phyloP scores from a whole-genome alignment of 495 filamentous ascomycete species.

The Annulohypoxylon moriforme region DNA sequence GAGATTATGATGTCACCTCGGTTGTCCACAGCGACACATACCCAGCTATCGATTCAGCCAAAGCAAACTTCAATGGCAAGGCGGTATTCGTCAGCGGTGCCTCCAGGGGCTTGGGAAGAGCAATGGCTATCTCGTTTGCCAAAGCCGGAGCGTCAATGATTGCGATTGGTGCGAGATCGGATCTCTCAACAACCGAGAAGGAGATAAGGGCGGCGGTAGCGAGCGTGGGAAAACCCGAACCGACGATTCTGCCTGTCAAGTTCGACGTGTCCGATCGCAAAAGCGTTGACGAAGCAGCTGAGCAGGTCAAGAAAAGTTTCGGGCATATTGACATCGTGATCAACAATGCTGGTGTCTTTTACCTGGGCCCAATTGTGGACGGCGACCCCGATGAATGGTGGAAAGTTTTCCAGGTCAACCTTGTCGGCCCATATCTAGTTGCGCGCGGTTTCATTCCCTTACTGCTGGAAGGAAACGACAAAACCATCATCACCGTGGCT shows the following conservation, averaged over 20 bases:
- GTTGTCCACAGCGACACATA: constrained; percentile 57
- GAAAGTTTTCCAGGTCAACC: constrained; percentile 58
- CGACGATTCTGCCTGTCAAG: constrained; percentile 53
- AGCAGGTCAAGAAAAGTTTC: constrained; percentile 45
- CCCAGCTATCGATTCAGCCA: constrained; percentile 56
- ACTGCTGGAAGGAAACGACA: constrained; percentile 52
- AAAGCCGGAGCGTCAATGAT: constrained; percentile 60
- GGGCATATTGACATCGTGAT: constrained; percentile 64
- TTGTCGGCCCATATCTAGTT: constrained; percentile 59
- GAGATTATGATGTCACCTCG: constrained; percentile 45
- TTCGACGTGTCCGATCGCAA: constrained; percentile 57
- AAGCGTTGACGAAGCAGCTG: constrained; percentile 51
- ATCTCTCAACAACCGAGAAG: constrained; percentile 43
- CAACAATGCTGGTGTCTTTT: constrained; percentile 64
- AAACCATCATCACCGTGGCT: constrained; percentile 61
- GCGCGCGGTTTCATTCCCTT: constrained; percentile 58
- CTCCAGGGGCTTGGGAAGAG: constrained; percentile 61
- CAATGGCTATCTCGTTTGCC: constrained; percentile 58
- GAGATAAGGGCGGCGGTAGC: constrained; percentile 54
- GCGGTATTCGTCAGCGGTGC: constrained; percentile 63
- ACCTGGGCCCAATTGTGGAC: constrained; percentile 50
- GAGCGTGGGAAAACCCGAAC: constrained; percentile 48
- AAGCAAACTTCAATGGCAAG: constrained; percentile 51
- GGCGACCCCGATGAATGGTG: constrained; percentile 60
- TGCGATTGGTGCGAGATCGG: constrained; percentile 59